Evolutionary conservation across 169 alveolate species (phyloP).

Genomic region (Plasmodium cynomolgi): DNA sequence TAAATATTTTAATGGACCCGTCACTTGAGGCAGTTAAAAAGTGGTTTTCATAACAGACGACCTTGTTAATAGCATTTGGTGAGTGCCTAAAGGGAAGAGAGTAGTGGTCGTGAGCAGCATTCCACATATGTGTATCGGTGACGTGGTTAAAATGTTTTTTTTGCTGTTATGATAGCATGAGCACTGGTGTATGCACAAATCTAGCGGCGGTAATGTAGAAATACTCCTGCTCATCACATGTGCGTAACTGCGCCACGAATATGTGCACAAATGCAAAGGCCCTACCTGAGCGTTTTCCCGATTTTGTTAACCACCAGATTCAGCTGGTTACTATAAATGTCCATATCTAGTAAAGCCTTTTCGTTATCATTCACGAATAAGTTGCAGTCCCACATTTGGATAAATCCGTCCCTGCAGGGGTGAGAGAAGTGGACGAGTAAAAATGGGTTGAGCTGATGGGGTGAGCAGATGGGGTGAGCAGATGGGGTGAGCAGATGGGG

Average conservation of each 20-base stretch:
- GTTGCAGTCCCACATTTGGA: conserved; percentile 53
- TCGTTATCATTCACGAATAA: conserved; percentile 8
- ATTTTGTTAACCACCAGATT: conserved; percentile 19
- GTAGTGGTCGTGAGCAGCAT: background rate
- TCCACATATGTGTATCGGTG: background rate
- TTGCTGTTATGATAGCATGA: background rate
- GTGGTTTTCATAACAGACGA: conserved; percentile 20
- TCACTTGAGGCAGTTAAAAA: conserved; percentile 53
- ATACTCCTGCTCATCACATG: background rate
- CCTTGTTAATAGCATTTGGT: conserved; percentile 26
- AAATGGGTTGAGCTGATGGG: background rate
- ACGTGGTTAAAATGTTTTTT: background rate
- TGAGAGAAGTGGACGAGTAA: background rate
- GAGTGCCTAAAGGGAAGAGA: conserved; percentile 38
- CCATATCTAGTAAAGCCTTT: conserved; percentile 26
- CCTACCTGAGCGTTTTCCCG: conserved; percentile 41
- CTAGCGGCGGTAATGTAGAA: background rate
- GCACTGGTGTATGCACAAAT: background rate
- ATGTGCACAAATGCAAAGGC: background rate
- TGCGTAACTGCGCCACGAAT: background rate
- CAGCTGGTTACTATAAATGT: conserved; percentile 1
- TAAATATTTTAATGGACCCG: conserved; percentile 37
- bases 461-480: background rate
- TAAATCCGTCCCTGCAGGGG: conserved; percentile 42
- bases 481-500: background rate